phyloP scores from a whole-genome alignment of 352 stramenopile genomes.

The Phytophthora uliginosa region DNA sequence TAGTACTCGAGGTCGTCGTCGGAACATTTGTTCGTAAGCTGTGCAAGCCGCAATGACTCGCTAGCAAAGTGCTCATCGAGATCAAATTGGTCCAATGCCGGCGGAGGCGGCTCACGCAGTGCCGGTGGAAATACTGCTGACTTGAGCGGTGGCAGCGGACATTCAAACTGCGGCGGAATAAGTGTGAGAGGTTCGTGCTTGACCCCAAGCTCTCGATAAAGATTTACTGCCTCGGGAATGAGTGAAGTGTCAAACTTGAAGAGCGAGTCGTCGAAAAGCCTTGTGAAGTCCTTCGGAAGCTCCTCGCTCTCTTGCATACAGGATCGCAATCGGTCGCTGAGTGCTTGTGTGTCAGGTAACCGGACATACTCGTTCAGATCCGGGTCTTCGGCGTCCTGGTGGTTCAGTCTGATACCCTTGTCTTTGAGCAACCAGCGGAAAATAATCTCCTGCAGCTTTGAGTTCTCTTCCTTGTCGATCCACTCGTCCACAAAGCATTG shows the following conservation, averaged over 20 bases:
- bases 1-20: conserved; percentile 97
- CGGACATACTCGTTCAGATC: conserved; percentile 92
- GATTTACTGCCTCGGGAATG: conserved; percentile 94
- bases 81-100: conserved; percentile 97
- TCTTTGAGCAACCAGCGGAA: conserved; percentile 95
- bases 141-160: conserved; percentile 93
- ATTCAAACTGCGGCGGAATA: conserved; percentile 96
- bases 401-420: conserved; percentile 70
- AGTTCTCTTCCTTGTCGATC: conserved; percentile 97
- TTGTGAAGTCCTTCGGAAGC: conserved; percentile 95
- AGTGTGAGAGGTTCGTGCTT: conserved; percentile 96
- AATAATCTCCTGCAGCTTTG: conserved; percentile 93
- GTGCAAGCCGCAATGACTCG: conserved; percentile 91
- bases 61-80: conserved; percentile 97
- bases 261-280: conserved; percentile 94
- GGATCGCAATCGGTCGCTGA: conserved; percentile 93
- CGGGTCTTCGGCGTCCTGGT: conserved; percentile 81
- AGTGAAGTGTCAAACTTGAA: conserved; percentile 97
- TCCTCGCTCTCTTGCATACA: conserved; percentile 97
- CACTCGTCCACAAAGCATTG: conserved; percentile 97
- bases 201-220: conserved; percentile 94
- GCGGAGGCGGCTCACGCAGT: conserved; percentile 90
- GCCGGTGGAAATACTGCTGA: conserved; percentile 96
- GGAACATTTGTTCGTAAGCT: conserved; percentile 97
- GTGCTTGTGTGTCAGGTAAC: conserved; percentile 94